A percentile compares a stretch with the other conserved stretches of the same genome.
These are phyloP conservation scores for Cytauxzoon felis DNA, from an alignment of 169 alveolate genomes.

Conservation along the genomic window DNA sequence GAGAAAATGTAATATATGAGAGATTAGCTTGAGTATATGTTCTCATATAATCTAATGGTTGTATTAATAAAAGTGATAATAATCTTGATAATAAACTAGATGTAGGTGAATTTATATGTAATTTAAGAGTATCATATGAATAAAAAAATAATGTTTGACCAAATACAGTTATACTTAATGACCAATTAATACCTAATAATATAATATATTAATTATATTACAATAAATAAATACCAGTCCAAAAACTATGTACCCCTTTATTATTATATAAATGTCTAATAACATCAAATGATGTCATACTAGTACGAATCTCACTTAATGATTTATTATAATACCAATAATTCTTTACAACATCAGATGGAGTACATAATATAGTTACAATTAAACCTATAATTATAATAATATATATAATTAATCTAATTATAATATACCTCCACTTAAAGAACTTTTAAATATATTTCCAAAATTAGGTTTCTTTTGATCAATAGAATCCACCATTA, in stretches of 20 bases:
- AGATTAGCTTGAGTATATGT: conserved; percentile 58
- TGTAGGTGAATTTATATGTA: conserved; percentile 13
- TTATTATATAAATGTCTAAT: conserved; percentile 33
- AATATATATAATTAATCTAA: neutral
- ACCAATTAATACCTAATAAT: conserved; percentile 7
- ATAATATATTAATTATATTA: neutral
- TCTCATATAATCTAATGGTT: conserved; percentile 59
- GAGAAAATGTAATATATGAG: neutral
- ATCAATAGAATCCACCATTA: conserved; percentile 21
- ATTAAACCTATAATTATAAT: conserved; percentile 26
- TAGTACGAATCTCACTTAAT: conserved; percentile 6
- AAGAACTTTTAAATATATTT: conserved; percentile 41
- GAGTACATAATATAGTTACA: conserved; percentile 26
- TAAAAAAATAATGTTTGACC: conserved; percentile 50
- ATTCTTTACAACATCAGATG: conserved; percentile 57
- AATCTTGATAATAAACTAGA: conserved; percentile 49
- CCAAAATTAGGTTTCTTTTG: conserved; percentile 1
- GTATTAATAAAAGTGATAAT: conserved; percentile 20
- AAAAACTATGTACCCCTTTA: conserved; percentile 33
- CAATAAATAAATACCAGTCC: conserved; percentile 38
- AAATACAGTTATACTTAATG: conserved; percentile 18
- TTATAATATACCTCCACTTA: conserved; percentile 35
- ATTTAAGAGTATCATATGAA: conserved; percentile 35
- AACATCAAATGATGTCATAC: conserved; percentile 29
- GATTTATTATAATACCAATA: conserved; percentile 60